These are phyloP conservation scores for Melanogaster broomeanus DNA, from an alignment of 768 basidiomycete species.

Conservation along the genomic window DNA sequence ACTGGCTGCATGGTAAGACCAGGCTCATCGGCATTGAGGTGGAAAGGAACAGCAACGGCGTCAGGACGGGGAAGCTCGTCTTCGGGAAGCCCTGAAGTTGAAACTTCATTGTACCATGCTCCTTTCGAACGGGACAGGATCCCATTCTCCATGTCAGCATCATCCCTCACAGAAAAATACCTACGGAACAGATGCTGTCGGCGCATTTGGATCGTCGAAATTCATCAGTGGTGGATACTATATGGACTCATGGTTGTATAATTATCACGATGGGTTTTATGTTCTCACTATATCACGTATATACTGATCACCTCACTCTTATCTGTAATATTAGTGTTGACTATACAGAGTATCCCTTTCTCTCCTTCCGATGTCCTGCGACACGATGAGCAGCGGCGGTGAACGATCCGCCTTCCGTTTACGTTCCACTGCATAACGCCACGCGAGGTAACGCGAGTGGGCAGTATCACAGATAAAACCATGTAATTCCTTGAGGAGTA, in stretches of 20 bases:
- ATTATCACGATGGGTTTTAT: constrained; percentile 12
- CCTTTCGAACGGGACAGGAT: background rate
- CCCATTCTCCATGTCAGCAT: constrained; percentile 1
- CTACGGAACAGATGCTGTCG: constrained; percentile 1
- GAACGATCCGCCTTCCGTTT: no score
- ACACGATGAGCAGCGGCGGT: no score
- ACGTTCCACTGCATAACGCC: no score
- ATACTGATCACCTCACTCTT: constrained; percentile 14
- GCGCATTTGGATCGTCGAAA: constrained; percentile 14
- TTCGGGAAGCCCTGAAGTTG: constrained; percentile 42
- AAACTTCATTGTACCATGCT: background rate
- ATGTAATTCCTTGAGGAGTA: no score
- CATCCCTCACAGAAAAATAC: constrained; percentile 1
- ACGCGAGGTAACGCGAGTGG: no score
- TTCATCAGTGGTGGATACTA: constrained; percentile 14
- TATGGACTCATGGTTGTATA: constrained; percentile 20
- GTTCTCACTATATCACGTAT: constrained; percentile 9
- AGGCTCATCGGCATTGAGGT: constrained; percentile 62
- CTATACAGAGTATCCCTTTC: constrained; percentile 27
- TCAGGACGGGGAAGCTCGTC: constrained; percentile 48
- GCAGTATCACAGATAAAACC: no score
- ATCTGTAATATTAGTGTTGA: constrained; percentile 22
- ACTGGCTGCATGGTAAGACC: constrained; percentile 66
- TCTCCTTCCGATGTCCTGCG: no score
- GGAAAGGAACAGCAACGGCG: constrained; percentile 42